phyloP scores from a whole-genome alignment of 2,329 filamentous ascomycete genomes.

The Pyricularia sp. region DNA sequence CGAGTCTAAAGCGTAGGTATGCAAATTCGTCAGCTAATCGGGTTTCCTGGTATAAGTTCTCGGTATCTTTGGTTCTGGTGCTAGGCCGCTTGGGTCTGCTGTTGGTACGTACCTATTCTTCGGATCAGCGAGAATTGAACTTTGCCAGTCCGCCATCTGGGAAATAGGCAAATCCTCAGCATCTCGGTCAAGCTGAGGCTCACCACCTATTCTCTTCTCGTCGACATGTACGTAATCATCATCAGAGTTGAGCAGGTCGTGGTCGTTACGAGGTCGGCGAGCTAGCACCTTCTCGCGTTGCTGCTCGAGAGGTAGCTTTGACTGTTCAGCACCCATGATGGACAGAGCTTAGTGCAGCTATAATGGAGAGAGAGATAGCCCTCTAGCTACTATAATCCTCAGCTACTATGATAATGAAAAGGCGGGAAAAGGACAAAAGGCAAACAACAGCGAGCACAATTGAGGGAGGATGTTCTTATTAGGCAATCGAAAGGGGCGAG shows the following conservation, averaged over 20 bases:
- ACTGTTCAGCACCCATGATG: constrained; percentile 35
- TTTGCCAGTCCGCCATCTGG: constrained; percentile 49
- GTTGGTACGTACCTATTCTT: constrained; percentile 45
- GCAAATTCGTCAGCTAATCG: constrained; percentile 16
- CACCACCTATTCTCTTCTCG: not conserved
- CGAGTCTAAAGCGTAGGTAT: constrained; percentile 44
- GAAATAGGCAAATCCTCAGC: constrained; percentile 38
- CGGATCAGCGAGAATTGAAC: constrained; percentile 51
- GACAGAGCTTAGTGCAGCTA: not conserved
- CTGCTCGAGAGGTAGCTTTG: constrained; percentile 22
- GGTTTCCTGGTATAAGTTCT: constrained; percentile 21
- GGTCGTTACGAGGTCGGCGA: not conserved
- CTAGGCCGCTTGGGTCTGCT: not conserved
- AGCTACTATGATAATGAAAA: not conserved
- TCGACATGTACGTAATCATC: constrained; percentile 1
- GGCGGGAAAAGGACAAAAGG: not conserved
- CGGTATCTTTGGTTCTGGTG: not conserved
- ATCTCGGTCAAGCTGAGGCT: not conserved
- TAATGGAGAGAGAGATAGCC: too few relatives aligned
- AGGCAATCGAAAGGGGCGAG: not conserved
- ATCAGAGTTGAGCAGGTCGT: constrained; percentile 27
- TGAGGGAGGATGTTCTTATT: not conserved
- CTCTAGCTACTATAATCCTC: not conserved
- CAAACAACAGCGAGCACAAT: not conserved
- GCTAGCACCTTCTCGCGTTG: constrained; percentile 31